Conservation (phyloP, 495 filamentous ascomycete species). For the Haplographium delicatum region DNA sequence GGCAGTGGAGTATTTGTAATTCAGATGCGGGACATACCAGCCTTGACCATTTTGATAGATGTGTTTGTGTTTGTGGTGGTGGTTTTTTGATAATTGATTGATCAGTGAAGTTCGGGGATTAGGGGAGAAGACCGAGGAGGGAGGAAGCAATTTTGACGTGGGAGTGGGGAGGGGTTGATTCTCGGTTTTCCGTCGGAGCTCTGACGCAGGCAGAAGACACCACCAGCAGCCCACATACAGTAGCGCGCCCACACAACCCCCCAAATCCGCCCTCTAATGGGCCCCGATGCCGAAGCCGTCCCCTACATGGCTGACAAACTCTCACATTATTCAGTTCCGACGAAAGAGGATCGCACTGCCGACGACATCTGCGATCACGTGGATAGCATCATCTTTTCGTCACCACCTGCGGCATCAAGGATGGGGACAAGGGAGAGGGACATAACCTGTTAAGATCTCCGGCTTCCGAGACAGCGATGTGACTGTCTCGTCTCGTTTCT, state of each 20-base stretch:
- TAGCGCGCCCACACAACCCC: too few species aligned
- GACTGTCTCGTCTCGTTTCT: background rate
- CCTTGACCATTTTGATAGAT: conserved; percentile 86
- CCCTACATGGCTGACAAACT: too few species aligned
- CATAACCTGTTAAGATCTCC: too few species aligned
- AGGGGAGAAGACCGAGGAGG: conserved; percentile 14
- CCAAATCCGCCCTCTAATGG: too few species aligned
- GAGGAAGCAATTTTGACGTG: conserved; percentile 16
- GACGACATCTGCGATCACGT: too few species aligned
- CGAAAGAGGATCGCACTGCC: too few species aligned
- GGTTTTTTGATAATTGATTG: conserved; percentile 26
- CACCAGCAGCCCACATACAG: too few species aligned
- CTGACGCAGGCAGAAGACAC: background rate
- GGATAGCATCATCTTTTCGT: too few species aligned
- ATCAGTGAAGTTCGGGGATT: conserved; percentile 18
- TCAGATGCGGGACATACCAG: conserved; percentile 57
- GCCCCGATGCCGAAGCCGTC: too few species aligned
- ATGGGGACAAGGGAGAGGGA: too few species aligned
- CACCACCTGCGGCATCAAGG: too few species aligned
- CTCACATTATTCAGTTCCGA: too few species aligned
- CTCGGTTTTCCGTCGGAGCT: conserved; percentile 11
- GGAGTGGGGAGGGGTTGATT: conserved; percentile 1
- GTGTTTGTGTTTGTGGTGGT: conserved; percentile 15
- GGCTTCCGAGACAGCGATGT: background rate
- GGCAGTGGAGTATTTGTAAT: background rate